Evolutionary conservation across 2,329 filamentous ascomycete species (phyloP).

Genomic region (Pseudocercospora macadamiae): DNA sequence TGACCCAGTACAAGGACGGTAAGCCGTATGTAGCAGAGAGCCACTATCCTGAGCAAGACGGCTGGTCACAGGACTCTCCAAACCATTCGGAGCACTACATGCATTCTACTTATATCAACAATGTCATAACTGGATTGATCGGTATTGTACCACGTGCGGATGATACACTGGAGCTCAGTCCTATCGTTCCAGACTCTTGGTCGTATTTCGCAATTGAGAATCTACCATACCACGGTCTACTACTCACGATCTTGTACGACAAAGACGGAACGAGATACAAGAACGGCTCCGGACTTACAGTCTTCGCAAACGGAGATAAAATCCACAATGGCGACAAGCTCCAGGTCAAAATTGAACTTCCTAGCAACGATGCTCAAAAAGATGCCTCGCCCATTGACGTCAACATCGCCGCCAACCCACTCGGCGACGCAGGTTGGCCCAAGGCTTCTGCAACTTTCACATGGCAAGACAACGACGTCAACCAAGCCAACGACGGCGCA

Average conservation of each 20-base stretch:
- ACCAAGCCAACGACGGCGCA: constrained; percentile 46
- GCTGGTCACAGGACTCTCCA: constrained; percentile 42
- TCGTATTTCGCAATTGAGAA: constrained; percentile 50
- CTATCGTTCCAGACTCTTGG: constrained; percentile 43
- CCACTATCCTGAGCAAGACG: constrained; percentile 44
- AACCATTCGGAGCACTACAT: constrained; percentile 50
- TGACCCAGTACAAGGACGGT: constrained; percentile 47
- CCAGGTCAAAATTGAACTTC: constrained; percentile 3
- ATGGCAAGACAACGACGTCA: constrained; percentile 31
- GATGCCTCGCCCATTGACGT: neutral
- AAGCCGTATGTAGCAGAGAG: constrained; percentile 51
- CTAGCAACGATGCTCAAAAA: constrained; percentile 34
- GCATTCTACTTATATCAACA: constrained; percentile 51
- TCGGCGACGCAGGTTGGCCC: neutral
- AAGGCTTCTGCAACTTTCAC: constrained; percentile 35
- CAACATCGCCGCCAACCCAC: constrained; percentile 37
- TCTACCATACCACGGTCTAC: constrained; percentile 48
- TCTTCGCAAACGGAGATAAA: constrained; percentile 43
- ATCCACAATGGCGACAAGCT: constrained; percentile 33
- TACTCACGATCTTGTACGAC: constrained; percentile 48
- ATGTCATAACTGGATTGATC: constrained; percentile 49
- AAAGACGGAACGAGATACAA: constrained; percentile 44
- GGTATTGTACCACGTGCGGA: constrained; percentile 46
- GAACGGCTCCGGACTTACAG: constrained; percentile 37
- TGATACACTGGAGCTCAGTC: constrained; percentile 44